Percentiles rank a stretch among this genome's conserved stretches.
Conservation (phyloP, 2,329 filamentous ascomycete species). For the Rhinocladiella similis region DNA sequence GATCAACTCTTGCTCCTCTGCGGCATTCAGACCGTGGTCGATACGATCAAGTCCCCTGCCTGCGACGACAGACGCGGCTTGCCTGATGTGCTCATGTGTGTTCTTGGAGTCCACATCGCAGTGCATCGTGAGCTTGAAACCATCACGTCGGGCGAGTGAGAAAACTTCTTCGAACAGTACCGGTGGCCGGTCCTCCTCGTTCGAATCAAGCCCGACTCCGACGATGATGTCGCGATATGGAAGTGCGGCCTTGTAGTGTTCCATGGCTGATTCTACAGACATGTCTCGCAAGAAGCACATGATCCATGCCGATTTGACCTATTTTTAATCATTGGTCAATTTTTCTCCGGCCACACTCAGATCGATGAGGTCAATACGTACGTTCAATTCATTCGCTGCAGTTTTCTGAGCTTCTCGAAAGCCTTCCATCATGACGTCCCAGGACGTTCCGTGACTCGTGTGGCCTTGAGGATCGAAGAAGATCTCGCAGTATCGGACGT, state of each 20-base stretch:
- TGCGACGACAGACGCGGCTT: conserved; percentile 37
- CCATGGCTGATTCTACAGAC: conserved; percentile 39
- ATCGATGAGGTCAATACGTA: conserved; percentile 44
- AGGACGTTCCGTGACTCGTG: conserved; percentile 38
- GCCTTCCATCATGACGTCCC: conserved; percentile 37
- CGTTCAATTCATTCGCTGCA: conserved; percentile 31
- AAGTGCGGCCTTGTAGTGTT: conserved; percentile 40
- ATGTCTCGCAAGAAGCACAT: conserved; percentile 47
- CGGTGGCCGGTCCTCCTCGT: conserved; percentile 49
- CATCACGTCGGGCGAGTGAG: conserved; percentile 38
- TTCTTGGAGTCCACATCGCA: conserved; percentile 53
- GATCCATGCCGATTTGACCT: conserved; percentile 36
- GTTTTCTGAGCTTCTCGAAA: conserved; percentile 38
- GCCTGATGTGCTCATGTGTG: conserved; percentile 44
- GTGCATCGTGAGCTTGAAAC: conserved; percentile 49
- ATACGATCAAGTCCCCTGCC: conserved; percentile 32
- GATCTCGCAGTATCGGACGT: conserved; percentile 43
- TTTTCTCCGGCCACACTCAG: conserved; percentile 5
- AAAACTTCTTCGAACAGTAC: conserved; percentile 47
- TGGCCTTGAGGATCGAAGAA: conserved; percentile 49
- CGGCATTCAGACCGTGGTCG: conserved; percentile 45
- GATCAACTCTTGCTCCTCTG: conserved; percentile 37
- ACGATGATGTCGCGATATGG: conserved; percentile 32
- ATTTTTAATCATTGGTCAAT: neutral
- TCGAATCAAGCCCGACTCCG: conserved; percentile 48